These are phyloP conservation scores for Globisporangium acanthophoron DNA, from an alignment of 352 stramenopile genomes.

Conservation along the genomic window DNA sequence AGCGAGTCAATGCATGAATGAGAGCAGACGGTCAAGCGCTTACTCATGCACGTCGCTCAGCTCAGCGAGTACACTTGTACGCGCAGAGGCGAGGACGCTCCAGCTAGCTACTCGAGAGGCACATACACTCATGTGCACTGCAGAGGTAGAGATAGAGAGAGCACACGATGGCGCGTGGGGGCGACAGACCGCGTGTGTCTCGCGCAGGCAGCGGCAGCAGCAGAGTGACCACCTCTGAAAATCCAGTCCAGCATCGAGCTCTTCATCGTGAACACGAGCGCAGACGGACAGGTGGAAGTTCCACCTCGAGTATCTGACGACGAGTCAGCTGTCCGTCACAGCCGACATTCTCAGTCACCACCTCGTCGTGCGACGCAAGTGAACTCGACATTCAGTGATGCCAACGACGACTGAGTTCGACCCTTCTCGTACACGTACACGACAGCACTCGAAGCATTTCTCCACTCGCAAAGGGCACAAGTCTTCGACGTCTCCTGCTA, in stretches of 20 bases:
- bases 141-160: not conserved
- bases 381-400: not conserved
- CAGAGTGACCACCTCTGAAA: not conserved
- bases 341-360: not conserved
- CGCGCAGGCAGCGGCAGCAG: not conserved
- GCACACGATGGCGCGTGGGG: not conserved
- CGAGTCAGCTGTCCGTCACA: not conserved
- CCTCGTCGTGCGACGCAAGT: too few relatives aligned
- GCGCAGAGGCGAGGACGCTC: not conserved
- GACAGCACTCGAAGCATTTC: not conserved
- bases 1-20: not conserved
- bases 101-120: not conserved
- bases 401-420: not conserved
- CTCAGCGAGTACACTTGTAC: not conserved
- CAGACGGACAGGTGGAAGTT: not conserved
- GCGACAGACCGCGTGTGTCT: not conserved
- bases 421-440: not conserved
- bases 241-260: not conserved
- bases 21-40: not conserved
- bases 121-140: not conserved
- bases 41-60: not conserved
- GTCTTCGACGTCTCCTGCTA: not conserved
- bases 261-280: not conserved
- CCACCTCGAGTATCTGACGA: not conserved
- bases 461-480: not conserved